These are phyloP conservation scores for Nakazawaea wickerhamii DNA, from an alignment of 805 yeast species.

Conservation along the genomic window DNA sequence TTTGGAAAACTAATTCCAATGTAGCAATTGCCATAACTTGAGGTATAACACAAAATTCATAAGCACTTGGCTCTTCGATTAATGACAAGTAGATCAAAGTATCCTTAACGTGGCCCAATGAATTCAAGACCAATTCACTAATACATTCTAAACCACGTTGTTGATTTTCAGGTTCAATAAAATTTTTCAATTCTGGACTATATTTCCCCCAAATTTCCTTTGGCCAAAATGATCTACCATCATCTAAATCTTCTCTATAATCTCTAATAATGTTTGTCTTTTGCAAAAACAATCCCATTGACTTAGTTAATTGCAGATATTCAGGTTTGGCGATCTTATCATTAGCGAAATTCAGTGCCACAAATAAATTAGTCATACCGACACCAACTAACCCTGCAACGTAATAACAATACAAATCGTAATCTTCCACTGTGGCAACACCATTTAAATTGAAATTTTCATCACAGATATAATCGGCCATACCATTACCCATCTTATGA, in stretches of 20 bases:
- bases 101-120: constrained; percentile 73
- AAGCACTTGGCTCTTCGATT: constrained; percentile 74
- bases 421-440: constrained; percentile 71
- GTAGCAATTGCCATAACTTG: constrained; percentile 99
- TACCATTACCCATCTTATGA: constrained; percentile 89
- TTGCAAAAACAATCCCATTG: constrained; percentile 94
- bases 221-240: constrained; percentile 96
- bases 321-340: constrained; percentile 36
- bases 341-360: constrained; percentile 68
- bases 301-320: constrained; percentile 56
- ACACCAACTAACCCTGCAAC: constrained; percentile 98
- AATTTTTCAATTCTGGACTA: constrained; percentile 56
- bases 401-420: constrained; percentile 88
- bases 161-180: constrained; percentile 42
- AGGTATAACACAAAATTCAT: constrained; percentile 94
- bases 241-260: constrained; percentile 84
- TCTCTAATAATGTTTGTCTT: constrained; percentile 96
- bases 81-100: constrained; percentile 69
- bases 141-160: constrained; percentile 67
- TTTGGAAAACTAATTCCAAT: constrained; percentile 76
- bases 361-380: constrained; percentile 81
- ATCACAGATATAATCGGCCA: constrained; percentile 87
- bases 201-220: constrained; percentile 87
- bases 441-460: constrained; percentile 79
- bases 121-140: constrained; percentile 73